phyloP scores from a whole-genome alignment of 2,329 filamentous ascomycete species.

The Fusarium piperis region DNA sequence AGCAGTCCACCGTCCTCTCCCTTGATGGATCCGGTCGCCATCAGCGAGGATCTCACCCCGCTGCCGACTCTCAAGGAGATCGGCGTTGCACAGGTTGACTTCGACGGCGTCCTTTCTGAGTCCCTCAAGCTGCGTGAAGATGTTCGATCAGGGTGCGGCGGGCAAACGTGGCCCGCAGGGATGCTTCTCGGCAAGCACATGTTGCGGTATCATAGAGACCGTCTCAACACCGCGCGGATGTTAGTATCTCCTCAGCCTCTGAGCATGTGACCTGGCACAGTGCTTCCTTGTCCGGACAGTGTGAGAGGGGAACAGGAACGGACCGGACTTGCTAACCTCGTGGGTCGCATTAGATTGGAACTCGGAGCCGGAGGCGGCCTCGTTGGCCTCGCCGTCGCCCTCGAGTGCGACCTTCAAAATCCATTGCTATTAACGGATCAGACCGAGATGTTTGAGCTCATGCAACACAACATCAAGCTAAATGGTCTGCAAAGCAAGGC shows the following conservation, averaged over 20 bases:
- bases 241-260: slow-evolving; percentile 48
- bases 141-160: slow-evolving; percentile 86
- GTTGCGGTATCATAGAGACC: slow-evolving; percentile 74
- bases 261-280: slow-evolving; percentile 18
- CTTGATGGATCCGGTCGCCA: slow-evolving; percentile 59
- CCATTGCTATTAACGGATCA: slow-evolving; percentile 88
- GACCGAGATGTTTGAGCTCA: slow-evolving; percentile 82
- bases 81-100: slow-evolving; percentile 64
- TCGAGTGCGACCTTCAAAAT: slow-evolving; percentile 61
- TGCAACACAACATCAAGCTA: slow-evolving; percentile 86
- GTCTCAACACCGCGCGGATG: slow-evolving; percentile 76
- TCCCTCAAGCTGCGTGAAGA: slow-evolving; percentile 86
- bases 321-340: slow-evolving; percentile 34
- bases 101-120: slow-evolving; percentile 76
- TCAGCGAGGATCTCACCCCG: slow-evolving; percentile 67
- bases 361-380: slow-evolving; percentile 92
- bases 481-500: slow-evolving; percentile 75
- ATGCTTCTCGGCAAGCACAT: slow-evolving; percentile 89
- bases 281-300: slow-evolving; percentile 9
- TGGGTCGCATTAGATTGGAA: slow-evolving; percentile 72
- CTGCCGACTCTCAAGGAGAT: slow-evolving; percentile 67
- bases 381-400: slow-evolving; percentile 73
- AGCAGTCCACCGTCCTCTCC: slow-evolving; percentile 57
- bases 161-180: slow-evolving; percentile 93
- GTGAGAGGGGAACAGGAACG: slow-evolving; percentile 3